Conservation (phyloP, 1,139 yeast genomes). For the Magnusiomyces magnusii region DNA sequence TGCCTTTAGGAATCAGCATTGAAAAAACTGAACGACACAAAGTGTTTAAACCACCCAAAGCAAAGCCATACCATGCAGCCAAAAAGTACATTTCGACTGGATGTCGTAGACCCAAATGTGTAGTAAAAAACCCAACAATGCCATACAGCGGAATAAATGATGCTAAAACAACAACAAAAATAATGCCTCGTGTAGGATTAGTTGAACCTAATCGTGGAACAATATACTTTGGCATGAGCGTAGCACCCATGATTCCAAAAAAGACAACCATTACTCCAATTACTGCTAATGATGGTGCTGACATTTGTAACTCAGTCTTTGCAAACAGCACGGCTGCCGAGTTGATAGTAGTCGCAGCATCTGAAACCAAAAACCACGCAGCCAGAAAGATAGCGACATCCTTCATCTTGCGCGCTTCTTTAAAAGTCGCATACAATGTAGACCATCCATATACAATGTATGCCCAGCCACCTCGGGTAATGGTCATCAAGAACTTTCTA, state of each 20-base stretch:
- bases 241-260: neutral
- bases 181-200: constrained; percentile 42
- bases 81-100: constrained; percentile 57
- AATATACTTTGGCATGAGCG: neutral
- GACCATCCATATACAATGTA: constrained; percentile 49
- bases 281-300: constrained; percentile 32
- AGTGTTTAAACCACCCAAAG: constrained; percentile 61
- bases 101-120: constrained; percentile 46
- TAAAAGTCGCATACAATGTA: constrained; percentile 45
- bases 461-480: constrained; percentile 17
- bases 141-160: constrained; percentile 61
- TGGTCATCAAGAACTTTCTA: constrained; percentile 14
- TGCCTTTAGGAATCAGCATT: constrained; percentile 58
- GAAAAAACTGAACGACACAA: constrained; percentile 57
- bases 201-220: constrained; percentile 21
- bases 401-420: constrained; percentile 45
- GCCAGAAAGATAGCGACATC: neutral
- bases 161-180: constrained; percentile 49
- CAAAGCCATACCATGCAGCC: constrained; percentile 64
- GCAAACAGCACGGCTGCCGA: constrained; percentile 68
- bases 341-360: constrained; percentile 59
- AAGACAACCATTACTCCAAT: neutral
- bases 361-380: neutral
- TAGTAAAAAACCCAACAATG: constrained; percentile 47
- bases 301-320: constrained; percentile 55